phyloP scores from a whole-genome alignment of 208 protist species.

The Trypanosoma platydactyli region DNA sequence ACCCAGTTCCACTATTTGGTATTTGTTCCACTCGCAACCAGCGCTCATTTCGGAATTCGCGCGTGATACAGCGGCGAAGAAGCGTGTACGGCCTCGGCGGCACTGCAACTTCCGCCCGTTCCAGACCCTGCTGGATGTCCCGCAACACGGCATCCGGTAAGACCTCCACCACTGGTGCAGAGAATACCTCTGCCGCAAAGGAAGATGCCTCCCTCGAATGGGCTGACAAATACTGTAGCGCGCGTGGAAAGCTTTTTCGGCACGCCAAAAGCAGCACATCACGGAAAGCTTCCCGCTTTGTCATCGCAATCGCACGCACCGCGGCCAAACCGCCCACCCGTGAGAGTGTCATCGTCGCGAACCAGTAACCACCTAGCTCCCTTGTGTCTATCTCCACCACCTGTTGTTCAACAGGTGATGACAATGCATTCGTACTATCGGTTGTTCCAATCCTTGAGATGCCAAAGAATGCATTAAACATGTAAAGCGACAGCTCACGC shows the following conservation, averaged over 20 bases:
- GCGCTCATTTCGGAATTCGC: conserved; percentile 45
- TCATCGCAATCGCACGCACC: conserved; percentile 55
- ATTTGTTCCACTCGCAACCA: conserved; percentile 64
- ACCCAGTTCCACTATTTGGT: conserved; percentile 35
- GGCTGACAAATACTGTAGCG: conserved; percentile 55
- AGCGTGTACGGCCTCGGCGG: conserved; percentile 31
- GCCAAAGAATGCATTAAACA: conserved; percentile 79
- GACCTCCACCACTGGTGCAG: conserved; percentile 56
- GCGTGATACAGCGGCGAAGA: conserved; percentile 34
- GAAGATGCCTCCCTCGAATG: conserved; percentile 43
- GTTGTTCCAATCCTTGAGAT: neutral
- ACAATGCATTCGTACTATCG: neutral
- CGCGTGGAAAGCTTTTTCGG: conserved; percentile 60
- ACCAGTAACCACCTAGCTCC: conserved; percentile 71
- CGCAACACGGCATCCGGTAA: conserved; percentile 46
- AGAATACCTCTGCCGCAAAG: conserved; percentile 55
- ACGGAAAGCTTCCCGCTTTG: conserved; percentile 47
- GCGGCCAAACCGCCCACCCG: conserved; percentile 56
- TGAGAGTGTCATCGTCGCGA: conserved; percentile 67
- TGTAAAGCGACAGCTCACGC: conserved; percentile 52
- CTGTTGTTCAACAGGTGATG: neutral
- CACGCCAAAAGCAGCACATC: conserved; percentile 79
- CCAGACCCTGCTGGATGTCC: conserved; percentile 35
- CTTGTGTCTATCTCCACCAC: conserved; percentile 47
- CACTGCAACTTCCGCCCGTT: conserved; percentile 26